These are phyloP conservation scores for Ananas comosus DNA, from an alignment of 176 grass and related monocot genomes.

Conservation along the genomic window DNA sequence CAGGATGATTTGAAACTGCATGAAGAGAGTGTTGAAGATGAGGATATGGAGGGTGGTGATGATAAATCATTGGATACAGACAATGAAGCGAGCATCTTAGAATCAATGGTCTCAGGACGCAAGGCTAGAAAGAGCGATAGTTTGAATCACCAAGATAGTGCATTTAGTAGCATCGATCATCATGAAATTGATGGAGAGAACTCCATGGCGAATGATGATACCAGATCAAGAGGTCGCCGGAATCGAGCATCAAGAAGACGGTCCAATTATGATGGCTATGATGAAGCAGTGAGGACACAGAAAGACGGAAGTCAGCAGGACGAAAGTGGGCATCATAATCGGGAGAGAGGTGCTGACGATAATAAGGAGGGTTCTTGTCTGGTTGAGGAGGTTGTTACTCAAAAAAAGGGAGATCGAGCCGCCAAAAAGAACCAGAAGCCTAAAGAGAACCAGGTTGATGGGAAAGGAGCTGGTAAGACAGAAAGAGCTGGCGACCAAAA, in stretches of 20 bases:
- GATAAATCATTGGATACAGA: conserved; percentile 46
- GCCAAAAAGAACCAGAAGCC: conserved; percentile 45
- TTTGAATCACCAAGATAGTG: conserved; percentile 22
- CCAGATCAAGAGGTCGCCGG: conserved; percentile 36
- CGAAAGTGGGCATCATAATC: not conserved
- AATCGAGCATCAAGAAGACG: conserved; percentile 28
- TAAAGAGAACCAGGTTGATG: conserved; percentile 43
- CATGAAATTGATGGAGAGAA: conserved; percentile 13
- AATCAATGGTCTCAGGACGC: conserved; percentile 50
- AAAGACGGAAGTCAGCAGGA: not conserved
- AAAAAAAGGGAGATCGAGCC: conserved; percentile 34
- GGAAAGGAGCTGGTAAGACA: conserved; percentile 33
- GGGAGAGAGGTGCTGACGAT: conserved; percentile 23
- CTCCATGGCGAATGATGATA: conserved; percentile 10
- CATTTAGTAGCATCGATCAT: not conserved
- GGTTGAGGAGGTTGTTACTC: conserved; percentile 23
- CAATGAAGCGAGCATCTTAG: conserved; percentile 53
- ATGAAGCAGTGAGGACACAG: too few relatives aligned
- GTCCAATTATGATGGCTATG: too few relatives aligned
- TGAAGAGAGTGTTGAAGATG: conserved; percentile 30
- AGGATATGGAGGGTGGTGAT: conserved; percentile 16
- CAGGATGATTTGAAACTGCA: conserved; percentile 31
- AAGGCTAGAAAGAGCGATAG: conserved; percentile 38
- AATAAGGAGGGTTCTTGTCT: conserved; percentile 29
- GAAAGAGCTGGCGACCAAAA: conserved; percentile 34